Evolutionary conservation across 2,329 filamentous ascomycete species (phyloP).

Genomic region (Periconia digitata): DNA sequence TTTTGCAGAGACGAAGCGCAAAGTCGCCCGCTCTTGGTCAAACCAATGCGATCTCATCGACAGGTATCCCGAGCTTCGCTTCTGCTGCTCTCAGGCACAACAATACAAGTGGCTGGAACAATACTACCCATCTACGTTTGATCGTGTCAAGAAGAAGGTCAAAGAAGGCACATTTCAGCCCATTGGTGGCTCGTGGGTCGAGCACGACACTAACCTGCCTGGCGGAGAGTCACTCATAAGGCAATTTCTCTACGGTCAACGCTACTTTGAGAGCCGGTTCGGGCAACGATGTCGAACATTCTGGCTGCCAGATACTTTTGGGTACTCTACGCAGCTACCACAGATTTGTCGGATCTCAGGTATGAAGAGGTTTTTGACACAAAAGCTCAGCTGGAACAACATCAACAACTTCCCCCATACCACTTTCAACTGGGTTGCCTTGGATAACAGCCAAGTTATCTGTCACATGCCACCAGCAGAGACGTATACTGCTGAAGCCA

Average conservation of each 20-base stretch:
- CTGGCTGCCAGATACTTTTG: conserved; percentile 98
- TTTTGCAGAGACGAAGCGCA: conserved; percentile 95
- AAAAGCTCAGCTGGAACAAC: conserved; percentile 99
- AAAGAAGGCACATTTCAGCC: conserved; percentile 90
- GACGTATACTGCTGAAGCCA: conserved; percentile 91
- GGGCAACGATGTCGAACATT: conserved; percentile 87
- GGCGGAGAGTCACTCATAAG: conserved; percentile 91
- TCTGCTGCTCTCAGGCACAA: conserved; percentile 90
- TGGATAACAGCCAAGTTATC: conserved; percentile 94
- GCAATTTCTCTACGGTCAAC: conserved; percentile 93
- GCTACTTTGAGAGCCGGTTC: conserved; percentile 92
- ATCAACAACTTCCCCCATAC: conserved; percentile 99
- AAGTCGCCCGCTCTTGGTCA: conserved; percentile 93
- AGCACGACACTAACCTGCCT: conserved; percentile 97
- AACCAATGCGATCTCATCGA: conserved; percentile 97
- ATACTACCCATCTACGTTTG: conserved; percentile 83
- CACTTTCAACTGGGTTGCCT: conserved; percentile 96
- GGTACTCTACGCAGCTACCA: conserved; percentile 92
- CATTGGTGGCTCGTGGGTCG: conserved; percentile 97
- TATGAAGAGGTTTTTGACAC: conserved; percentile 95
- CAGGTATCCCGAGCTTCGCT: conserved; percentile 88
- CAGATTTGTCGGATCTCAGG: conserved; percentile 92
- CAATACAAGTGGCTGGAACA: conserved; percentile 97
- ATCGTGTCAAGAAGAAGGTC: conserved; percentile 88
- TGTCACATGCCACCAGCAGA: conserved; percentile 97